These are phyloP conservation scores for Sclerotinia minor DNA, from an alignment of 2,329 filamentous ascomycete species.

Conservation along the genomic window DNA sequence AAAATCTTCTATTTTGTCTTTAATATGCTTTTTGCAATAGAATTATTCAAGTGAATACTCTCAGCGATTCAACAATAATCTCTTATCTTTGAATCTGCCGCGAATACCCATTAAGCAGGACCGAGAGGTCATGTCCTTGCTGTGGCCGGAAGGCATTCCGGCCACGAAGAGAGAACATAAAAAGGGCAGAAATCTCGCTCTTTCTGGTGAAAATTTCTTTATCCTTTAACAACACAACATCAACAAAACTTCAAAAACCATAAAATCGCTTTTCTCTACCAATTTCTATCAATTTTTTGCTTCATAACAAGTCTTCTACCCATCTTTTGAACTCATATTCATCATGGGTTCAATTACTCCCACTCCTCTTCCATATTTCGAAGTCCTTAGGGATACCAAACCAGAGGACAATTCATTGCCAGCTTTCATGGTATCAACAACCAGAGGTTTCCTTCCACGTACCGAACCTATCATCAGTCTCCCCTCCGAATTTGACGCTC, in stretches of 20 bases:
- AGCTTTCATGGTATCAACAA: slow-evolving; percentile 77
- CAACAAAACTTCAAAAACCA: background rate
- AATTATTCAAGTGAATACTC: background rate
- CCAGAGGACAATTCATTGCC: slow-evolving; percentile 64
- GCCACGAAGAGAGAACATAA: slow-evolving; percentile 35
- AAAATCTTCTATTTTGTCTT: background rate
- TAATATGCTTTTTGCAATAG: background rate
- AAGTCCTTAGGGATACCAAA: slow-evolving; percentile 62
- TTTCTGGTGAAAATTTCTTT: slow-evolving; percentile 28
- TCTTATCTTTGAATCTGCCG: slow-evolving; percentile 33
- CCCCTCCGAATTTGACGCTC: slow-evolving; percentile 69
- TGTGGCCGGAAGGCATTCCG: slow-evolving; percentile 40
- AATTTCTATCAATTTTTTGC: slow-evolving; percentile 13
- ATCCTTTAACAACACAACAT: slow-evolving; percentile 23
- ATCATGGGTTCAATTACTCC: slow-evolving; percentile 40
- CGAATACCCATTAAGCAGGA: slow-evolving; percentile 25
- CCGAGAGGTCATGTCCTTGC: slow-evolving; percentile 27
- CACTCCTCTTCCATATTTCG: slow-evolving; percentile 47
- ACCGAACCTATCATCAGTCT: slow-evolving; percentile 62
- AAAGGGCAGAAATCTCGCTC: slow-evolving; percentile 33
- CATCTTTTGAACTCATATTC: slow-evolving; percentile 19
- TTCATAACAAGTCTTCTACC: slow-evolving; percentile 9
- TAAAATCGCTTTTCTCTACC: slow-evolving; percentile 20
- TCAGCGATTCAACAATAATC: slow-evolving; percentile 24
- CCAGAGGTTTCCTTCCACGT: slow-evolving; percentile 72